Conservation (phyloP, 2,329 filamentous ascomycete species). For the Beauveria medogensis region DNA sequence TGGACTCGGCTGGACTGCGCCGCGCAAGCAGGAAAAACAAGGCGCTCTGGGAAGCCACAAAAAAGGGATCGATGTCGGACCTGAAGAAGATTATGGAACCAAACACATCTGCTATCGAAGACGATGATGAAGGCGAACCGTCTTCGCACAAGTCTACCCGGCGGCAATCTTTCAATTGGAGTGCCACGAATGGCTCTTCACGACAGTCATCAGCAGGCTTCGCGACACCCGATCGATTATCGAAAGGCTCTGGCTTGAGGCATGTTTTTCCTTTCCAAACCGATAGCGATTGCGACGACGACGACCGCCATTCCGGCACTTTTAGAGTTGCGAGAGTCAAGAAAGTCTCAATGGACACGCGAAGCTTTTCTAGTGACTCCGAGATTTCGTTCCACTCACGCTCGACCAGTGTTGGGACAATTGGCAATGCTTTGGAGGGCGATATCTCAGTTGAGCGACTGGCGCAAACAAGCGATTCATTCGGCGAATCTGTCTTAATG, state of each 20-base stretch:
- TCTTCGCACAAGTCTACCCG: constrained; percentile 29
- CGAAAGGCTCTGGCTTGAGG: constrained; percentile 52
- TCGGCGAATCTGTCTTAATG: constrained; percentile 81
- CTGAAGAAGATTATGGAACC: constrained; percentile 77
- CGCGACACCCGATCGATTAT: constrained; percentile 42
- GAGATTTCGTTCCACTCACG: constrained; percentile 75
- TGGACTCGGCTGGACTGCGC: constrained; percentile 73
- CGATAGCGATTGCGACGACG: constrained; percentile 32
- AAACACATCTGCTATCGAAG: constrained; percentile 39
- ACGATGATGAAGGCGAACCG: constrained; percentile 36
- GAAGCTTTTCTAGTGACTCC: constrained; percentile 82
- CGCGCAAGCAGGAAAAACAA: constrained; percentile 82
- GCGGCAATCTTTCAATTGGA: constrained; percentile 40
- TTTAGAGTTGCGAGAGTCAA: constrained; percentile 49
- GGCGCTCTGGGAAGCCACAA: constrained; percentile 78
- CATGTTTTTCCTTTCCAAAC: constrained; percentile 88
- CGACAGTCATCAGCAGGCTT: constrained; percentile 33
- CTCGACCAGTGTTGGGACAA: constrained; percentile 68
- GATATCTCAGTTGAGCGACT: constrained; percentile 78
- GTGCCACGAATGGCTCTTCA: constrained; percentile 37
- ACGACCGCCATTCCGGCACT: constrained; percentile 20
- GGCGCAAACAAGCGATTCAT: constrained; percentile 59
- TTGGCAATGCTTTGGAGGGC: constrained; percentile 66
- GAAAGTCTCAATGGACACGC: constrained; percentile 80
- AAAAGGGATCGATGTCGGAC: constrained; percentile 65